These are phyloP conservation scores for Aspergillus vadensis DNA, from an alignment of 2,329 filamentous ascomycete species.

Conservation along the genomic window DNA sequence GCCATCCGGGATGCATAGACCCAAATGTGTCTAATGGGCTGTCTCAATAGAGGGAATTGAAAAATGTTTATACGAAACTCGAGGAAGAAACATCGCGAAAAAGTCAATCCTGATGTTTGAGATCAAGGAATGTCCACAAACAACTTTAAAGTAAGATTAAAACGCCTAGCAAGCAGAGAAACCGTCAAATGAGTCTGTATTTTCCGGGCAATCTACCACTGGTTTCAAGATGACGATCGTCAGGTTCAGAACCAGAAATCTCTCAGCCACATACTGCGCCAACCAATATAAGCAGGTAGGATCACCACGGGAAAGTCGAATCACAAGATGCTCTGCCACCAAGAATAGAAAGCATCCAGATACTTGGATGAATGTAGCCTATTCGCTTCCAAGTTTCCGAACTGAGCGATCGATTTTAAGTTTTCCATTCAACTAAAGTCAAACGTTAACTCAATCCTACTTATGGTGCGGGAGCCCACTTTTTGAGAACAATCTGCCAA, in stretches of 20 bases:
- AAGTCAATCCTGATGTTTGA: no score
- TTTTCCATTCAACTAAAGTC: neutral
- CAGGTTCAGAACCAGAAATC: neutral
- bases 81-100: no score
- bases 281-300: neutral
- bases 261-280: neutral
- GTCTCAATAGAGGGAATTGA: no score
- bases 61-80: no score
- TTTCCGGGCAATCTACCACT: no score
- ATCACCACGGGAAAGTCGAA: neutral
- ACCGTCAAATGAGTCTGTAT: no score
- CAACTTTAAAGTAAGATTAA: neutral
- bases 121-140: neutral
- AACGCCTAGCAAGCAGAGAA: neutral
- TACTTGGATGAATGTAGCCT: neutral
- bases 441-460: neutral
- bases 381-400: neutral
- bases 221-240: neutral
- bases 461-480: neutral
- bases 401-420: neutral
- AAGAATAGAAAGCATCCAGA: neutral
- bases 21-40: no score
- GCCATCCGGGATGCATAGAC: no score
- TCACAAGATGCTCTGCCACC: neutral
- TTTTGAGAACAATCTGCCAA: neutral